Evolutionary conservation across 495 filamentous ascomycete genomes (phyloP), one percentile per base, ranked within the genome.

Genomic region (Baudoinia panamericana): DNA sequence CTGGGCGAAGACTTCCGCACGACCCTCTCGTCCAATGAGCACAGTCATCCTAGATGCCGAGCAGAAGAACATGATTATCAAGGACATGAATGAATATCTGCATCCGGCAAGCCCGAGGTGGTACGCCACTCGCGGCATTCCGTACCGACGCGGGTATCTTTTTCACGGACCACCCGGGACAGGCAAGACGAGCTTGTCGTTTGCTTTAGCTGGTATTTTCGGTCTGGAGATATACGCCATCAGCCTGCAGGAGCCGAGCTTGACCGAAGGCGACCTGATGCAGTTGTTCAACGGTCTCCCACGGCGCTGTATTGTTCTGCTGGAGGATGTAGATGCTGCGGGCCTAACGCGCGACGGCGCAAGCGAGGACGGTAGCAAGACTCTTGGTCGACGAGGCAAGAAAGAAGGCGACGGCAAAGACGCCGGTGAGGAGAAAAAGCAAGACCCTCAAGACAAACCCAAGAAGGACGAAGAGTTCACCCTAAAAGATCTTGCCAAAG

Each of bases 31-130:
- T 18, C 79, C 87, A 2, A 75, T 95, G 63, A 70, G 72, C 3
- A 93, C 87, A 0, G 87, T 94, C 0, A 76, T 90, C 2, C 63
- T 95, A 12, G 87, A 93, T 44, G 66, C 71, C 18, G 55, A 64
- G 23, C 73, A 84, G 57, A 95, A 93, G 62, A 56, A 73, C 8
- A 67, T 64, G 19, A 69, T 94, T 15, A 58, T 92, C 22, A 59
- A 66, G 12, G 88, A 95, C 57, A 82, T 93, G 56, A 84, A 85
- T 58, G 85, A 93, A 51, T 95, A 88, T 51, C 63, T 94, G 5
- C 76, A 84, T 41, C 77, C 81, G 0, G 63, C 67, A 1, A 86
- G 79, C 1, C 58, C 57, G 33, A 55, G 57, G 11, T 93, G 84
- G 85, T 90, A 90, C 48, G 73, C 79, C 0, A 75, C 76, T 34